These are phyloP conservation scores for Gnetum montanum DNA, from an alignment of 75 land plant species.

Conservation along the genomic window DNA sequence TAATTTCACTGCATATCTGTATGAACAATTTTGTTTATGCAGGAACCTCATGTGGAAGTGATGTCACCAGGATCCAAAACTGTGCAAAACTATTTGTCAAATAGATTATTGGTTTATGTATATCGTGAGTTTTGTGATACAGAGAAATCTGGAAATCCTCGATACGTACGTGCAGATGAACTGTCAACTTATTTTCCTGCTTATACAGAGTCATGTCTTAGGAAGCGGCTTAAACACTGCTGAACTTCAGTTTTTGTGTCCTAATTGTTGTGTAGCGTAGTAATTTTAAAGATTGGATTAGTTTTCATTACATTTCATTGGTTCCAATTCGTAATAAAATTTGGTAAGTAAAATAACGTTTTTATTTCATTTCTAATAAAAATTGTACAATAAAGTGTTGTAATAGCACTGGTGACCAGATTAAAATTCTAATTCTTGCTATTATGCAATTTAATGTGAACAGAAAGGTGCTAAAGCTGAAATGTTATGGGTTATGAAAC, in stretches of 20 bases:
- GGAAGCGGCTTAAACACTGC: conserved; percentile 92
- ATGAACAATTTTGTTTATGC: no score
- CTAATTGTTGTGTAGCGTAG: no score
- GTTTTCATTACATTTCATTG: no score
- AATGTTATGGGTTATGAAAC: conserved; percentile 62
- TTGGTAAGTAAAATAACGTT: no score
- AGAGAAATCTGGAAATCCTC: conserved; percentile 59
- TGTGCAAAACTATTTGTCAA: conserved; percentile 60
- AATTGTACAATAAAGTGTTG: no score
- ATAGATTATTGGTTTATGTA: conserved; percentile 68
- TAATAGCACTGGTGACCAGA: no score
- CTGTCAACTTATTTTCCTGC: conserved; percentile 64
- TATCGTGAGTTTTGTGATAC: conserved; percentile 78
- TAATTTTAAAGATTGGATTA: no score
- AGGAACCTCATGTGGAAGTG: conserved; percentile 99
- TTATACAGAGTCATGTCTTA: conserved; percentile 54
- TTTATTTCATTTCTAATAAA: no score
- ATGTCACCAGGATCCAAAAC: conserved; percentile 71
- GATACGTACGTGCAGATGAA: conserved; percentile 71
- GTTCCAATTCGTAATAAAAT: no score
- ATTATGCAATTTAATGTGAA: no score
- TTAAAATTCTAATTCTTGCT: no score
- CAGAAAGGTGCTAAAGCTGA: conserved; percentile 52
- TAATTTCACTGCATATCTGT: no score
- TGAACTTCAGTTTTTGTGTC: conserved; percentile 73